Evolutionary conservation across 2,329 filamentous ascomycete genomes (phyloP), one percentile per base, ranked within the genome.

Genomic region (Orbilia blumenaviensis): DNA sequence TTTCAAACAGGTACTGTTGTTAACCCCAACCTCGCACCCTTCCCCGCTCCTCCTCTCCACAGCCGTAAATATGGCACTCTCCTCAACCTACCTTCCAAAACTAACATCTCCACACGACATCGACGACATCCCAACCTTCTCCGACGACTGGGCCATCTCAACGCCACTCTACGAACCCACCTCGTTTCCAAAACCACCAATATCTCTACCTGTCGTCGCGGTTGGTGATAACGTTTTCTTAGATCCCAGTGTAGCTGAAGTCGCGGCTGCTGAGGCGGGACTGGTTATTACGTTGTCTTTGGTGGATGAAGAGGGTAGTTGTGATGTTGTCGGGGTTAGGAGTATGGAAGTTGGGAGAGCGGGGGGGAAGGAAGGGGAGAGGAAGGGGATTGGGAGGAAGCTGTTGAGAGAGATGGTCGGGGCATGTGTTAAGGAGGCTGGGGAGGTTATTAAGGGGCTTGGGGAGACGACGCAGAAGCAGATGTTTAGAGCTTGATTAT

Each of bases 61-160:
- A 72, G 96, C 95, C 18, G 94, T 92, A 54, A 94, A 99, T 82
- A 90, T 99, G 76, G 95, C 95, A 2, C 91, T 99, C 52, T 89
- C 97, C 77, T 90, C 92, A 29, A 94, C 95, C 5, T 90, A 91
- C 78, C 86, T 98, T 1, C 95, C 95, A 6, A 88, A 89, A 25
- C 86, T 97, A 61, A 92, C 92, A 82, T 97, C 94, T 0, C 92
- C 96, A 83, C 88, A 89, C 71, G 94, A 98, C 84, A 95, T 99
- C 84, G 95, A 99, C 80, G 73, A 77, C 44, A 77, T 77, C 9
- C 95, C 95, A 10, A 90, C 97, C 82, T 99, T 99, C 84, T 91
- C 97, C 84, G 95, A 99, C 84, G 95, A 99, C 84, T 99, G 95
- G 95, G 92, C 91, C 78, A 91, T 91, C 14, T 90, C 93, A 0